Conservation (phyloP, 73 alveolate genomes). For the Symbiodinium pilosum region DNA sequence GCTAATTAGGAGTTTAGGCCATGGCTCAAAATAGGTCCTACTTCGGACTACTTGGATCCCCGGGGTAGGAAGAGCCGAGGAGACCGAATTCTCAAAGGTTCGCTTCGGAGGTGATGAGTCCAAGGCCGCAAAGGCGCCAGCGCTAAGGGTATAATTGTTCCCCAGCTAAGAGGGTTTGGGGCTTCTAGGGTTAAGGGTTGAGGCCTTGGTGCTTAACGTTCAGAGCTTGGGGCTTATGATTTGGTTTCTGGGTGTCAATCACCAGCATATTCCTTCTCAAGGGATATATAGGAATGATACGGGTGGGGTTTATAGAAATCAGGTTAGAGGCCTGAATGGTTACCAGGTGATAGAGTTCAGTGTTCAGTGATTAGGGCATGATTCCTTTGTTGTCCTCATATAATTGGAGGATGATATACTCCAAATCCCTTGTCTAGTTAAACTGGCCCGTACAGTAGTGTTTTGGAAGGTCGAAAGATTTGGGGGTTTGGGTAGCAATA, state of each 20-base stretch:
- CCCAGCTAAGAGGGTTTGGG: neutral
- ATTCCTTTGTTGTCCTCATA: too few species aligned
- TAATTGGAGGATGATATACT: neutral
- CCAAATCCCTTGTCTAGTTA: too few species aligned
- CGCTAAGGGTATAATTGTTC: neutral
- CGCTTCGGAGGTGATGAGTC: conserved; percentile 50
- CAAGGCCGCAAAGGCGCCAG: conserved; percentile 63
- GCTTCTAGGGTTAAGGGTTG: neutral
- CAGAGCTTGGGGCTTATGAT: neutral
- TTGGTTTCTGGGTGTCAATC: neutral
- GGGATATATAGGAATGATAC: neutral
- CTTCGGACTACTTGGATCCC: too few species aligned
- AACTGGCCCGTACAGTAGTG: too few species aligned
- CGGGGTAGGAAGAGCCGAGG: neutral
- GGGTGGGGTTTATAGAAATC: neutral
- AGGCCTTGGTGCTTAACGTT: neutral
- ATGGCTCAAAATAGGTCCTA: too few species aligned
- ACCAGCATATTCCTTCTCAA: too few species aligned
- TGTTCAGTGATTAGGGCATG: too few species aligned
- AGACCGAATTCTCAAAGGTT: conserved; percentile 75
- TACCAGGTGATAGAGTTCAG: too few species aligned
- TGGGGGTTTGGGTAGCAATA: neutral
- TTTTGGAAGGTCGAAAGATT: neutral
- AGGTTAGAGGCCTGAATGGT: neutral
- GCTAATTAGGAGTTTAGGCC: too few species aligned